Conservation (phyloP, 345 rosid species). For the Melaleuca alternifolia region DNA sequence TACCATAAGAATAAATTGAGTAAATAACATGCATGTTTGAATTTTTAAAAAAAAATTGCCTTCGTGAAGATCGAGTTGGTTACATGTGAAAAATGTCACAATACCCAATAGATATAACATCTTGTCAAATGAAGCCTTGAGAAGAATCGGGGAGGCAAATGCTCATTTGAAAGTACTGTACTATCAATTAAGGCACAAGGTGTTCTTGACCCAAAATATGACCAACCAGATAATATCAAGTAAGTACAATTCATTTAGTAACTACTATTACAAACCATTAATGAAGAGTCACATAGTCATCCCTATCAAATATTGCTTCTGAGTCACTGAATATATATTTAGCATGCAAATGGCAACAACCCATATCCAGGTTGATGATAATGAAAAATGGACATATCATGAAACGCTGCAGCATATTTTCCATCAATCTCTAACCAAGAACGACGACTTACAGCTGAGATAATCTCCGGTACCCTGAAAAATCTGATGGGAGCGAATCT, state of each 20-base stretch:
- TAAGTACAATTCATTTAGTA: background rate
- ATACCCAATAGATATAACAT: background rate
- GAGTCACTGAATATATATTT: background rate
- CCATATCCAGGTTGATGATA: background rate
- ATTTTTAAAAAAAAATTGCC: background rate
- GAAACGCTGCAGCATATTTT: no score
- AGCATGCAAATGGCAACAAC: background rate
- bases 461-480: constrained; percentile 18
- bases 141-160: background rate
- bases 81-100: background rate
- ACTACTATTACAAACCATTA: background rate
- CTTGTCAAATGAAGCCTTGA: background rate
- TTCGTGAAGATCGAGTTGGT: background rate
- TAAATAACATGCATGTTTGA: background rate
- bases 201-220: background rate
- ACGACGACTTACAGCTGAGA: background rate
- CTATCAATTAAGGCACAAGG: background rate
- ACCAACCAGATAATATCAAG: background rate
- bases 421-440: background rate
- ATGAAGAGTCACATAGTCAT: background rate
- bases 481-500: constrained; percentile 27
- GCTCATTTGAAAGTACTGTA: background rate
- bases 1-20: background rate
- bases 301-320: background rate
- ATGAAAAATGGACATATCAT: background rate